Base-by-base conservation (phyloP, 225 moss, liverwort and hornwort genomes). In the Marchantia paleacea region DNA sequence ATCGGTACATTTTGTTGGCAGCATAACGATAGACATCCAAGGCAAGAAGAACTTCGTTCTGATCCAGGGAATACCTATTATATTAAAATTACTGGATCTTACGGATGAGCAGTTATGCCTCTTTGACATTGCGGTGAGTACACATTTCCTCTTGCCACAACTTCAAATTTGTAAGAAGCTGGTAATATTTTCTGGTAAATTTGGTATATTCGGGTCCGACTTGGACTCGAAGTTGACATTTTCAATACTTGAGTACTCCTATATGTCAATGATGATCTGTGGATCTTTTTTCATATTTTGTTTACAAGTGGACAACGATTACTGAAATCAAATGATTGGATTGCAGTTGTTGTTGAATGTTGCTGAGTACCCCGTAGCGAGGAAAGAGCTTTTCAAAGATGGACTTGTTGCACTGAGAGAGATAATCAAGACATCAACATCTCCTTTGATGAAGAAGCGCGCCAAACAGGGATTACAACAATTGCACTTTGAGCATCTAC, bases 1-100 rank as follows among this genome's bases (percentile, higher is more conserved):
- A 57, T 57, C 57, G 39, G 39, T 39, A 39, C 39, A 39, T 39
- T 39, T 39, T 66, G 22, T 81, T 75, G 55, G 72, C 74, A 88
- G 88, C 83, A 85, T 88, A 74, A 88, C 85, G 0, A 85, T 88
- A 29, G 81, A 88, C 78, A 79, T 85, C 69, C 88, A 88, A 81
- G 88, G 88, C 80, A 88, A 88, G 28, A 83, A 88, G 24, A 82
- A 88, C 69, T 88, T 83, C 31, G 83, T 88, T 0, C 50, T 83
- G 18, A 82, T 78, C 29, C 73, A 85, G 1, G 88, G 88, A 0
- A 85, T 88, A 25, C 88, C 85, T 0, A 76, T 88, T 18, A 81
- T 88, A 29, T 55, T 88, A 55, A 82, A 81, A 47, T 50, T 88
- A 75, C 85, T 88, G 6, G 81, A 88, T 73, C 78, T 88, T 20